A percentile compares a stretch with the other conserved stretches of the same genome.
phyloP scores from a whole-genome alignment of 2,329 filamentous ascomycete genomes.

The Microcyclosporella mali region DNA sequence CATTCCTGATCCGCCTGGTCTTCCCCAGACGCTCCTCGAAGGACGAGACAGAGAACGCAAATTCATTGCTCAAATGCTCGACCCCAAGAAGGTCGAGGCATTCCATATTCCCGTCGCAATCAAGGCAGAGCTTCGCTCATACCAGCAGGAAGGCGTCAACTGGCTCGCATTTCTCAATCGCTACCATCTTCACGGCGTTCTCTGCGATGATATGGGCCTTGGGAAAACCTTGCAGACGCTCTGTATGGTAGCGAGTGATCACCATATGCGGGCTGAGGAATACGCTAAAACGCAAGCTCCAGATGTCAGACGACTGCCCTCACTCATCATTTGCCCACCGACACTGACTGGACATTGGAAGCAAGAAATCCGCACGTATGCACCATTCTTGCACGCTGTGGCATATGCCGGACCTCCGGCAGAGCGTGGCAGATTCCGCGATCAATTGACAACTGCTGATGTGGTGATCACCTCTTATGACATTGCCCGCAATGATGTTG shows the following conservation, averaged over 20 bases:
- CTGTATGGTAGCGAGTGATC: constrained; percentile 96
- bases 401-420: constrained; percentile 85
- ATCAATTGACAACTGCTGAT: constrained; percentile 69
- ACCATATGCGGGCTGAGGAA: constrained; percentile 87
- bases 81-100: constrained; percentile 91
- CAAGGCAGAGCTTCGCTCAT: constrained; percentile 91
- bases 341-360: constrained; percentile 98
- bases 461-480: constrained; percentile 97
- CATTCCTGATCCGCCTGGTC: constrained; percentile 89
- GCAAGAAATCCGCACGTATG: constrained; percentile 92
- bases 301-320: constrained; percentile 75
- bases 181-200: constrained; percentile 94
- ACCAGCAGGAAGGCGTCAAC: constrained; percentile 97
- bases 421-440: constrained; percentile 67
- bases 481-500: constrained; percentile 92
- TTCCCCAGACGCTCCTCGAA: constrained; percentile 80
- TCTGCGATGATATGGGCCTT: constrained; percentile 98
- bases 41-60: constrained; percentile 91
- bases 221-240: constrained; percentile 96
- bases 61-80: constrained; percentile 92
- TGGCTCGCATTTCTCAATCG: constrained; percentile 98
- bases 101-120: constrained; percentile 94
- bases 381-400: constrained; percentile 82
- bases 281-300: constrained; percentile 73
- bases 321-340: constrained; percentile 90